Base-by-base conservation (phyloP, 345 rosid genomes). In the Mangifera indica region DNA sequence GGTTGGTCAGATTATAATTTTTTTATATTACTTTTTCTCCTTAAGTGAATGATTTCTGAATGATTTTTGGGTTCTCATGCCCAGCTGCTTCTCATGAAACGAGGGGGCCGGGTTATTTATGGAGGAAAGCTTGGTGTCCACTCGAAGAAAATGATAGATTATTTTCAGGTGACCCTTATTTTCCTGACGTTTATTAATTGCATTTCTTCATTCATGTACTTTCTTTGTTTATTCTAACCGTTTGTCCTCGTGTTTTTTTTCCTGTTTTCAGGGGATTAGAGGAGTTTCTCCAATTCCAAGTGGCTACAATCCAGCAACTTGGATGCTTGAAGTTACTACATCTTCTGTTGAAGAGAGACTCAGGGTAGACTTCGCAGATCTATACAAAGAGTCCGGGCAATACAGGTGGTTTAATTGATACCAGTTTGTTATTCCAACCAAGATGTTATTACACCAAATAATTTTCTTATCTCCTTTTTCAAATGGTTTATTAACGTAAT, bases 11-110 rank as follows among this genome's bases (percentile, higher is more conserved):
- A 13, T 61, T 46, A 49, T 57, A 37, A 15, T 49, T 65, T 34
- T n/a, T 74, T 15, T 22, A 18, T 14, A 9, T 32, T 26, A 29
- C 22, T 46, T 1, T 66, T 1, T 66, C 9, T 37, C 8, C 9
- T 37, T 37, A 29, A 29, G 32, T 29, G 3, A 29, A 29, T 29
- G 2, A 29, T 29, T 29, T 29, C 32, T 29, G 25, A 24, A 10
- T n/a, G 46, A 40, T 34, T 15, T 58, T 60, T 49, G 24, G 25
- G 65, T 53, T 66, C 15, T 77, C 9, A 46, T 58, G 37, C 37
- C 53, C 91, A 93, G 97, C 84, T 93, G 55, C 93, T 93, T 81
- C 93, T 93, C n/a, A 88, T 93, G 97, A 93, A 93, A 84, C 87
- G 97, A 72, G 98, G 98, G 37, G 98, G 98, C 8, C 84, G 77